phyloP scores from a whole-genome alignment of 768 basidiomycete species.

The Sporobolomyces pararoseus region DNA sequence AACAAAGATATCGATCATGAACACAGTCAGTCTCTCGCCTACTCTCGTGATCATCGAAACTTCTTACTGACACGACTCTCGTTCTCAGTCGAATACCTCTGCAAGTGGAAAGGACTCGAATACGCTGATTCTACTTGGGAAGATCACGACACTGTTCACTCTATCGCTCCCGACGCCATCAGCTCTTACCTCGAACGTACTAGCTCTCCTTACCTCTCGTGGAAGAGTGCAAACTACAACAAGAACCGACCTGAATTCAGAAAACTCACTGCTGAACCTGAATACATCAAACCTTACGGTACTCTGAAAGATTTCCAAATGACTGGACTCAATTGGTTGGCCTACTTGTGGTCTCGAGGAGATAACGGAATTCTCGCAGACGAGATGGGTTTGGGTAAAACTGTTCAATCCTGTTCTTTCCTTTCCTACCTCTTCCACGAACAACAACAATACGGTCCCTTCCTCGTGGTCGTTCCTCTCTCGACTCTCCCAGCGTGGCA shows the following conservation, averaged over 20 bases:
- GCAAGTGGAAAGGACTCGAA: slow-evolving; percentile 91
- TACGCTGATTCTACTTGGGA: slow-evolving; percentile 98
- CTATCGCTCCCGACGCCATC: slow-evolving; percentile 72
- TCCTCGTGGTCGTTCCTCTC: slow-evolving; percentile 93
- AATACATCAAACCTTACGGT: slow-evolving; percentile 78
- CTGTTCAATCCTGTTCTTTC: slow-evolving; percentile 92
- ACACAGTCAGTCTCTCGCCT: slow-evolving; percentile 39
- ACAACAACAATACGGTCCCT: slow-evolving; percentile 88
- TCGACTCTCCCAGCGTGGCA: slow-evolving; percentile 99
- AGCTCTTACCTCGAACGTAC: slow-evolving; percentile 73
- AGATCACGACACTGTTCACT: slow-evolving; percentile 64
- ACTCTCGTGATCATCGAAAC: slow-evolving; percentile 46
- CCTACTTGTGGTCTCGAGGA: slow-evolving; percentile 88
- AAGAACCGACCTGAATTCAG: slow-evolving; percentile 71
- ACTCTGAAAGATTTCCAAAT: slow-evolving; percentile 95
- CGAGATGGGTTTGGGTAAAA: slow-evolving; percentile 99
- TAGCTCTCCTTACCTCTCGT: slow-evolving; percentile 74
- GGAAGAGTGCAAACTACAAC: slow-evolving; percentile 69
- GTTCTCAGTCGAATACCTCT: slow-evolving; percentile 71
- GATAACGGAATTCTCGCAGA: slow-evolving; percentile 97
- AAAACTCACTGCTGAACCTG: slow-evolving; percentile 81
- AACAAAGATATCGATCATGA: slow-evolving; percentile 43
- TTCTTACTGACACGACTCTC: slow-evolving; percentile 52
- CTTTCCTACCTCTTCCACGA: slow-evolving; percentile 92
- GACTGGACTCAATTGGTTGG: slow-evolving; percentile 97